phyloP scores from a whole-genome alignment of 2,329 filamentous ascomycete species.

The Botrytis deweyae region DNA sequence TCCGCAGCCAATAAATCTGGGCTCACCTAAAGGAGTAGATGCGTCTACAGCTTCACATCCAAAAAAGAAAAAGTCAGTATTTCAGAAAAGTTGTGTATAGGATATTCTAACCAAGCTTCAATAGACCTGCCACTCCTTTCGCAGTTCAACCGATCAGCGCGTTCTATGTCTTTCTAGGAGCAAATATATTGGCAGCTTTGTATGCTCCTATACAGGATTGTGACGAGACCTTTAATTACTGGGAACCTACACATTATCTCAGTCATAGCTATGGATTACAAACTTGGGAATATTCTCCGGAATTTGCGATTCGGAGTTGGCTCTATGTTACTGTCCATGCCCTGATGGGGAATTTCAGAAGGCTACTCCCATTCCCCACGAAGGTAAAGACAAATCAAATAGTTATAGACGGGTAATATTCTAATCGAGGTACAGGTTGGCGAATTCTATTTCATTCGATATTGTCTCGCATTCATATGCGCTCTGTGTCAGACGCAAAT shows the following conservation, averaged over 20 bases:
- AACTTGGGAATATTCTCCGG: conserved; percentile 98
- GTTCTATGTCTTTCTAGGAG: conserved; percentile 76
- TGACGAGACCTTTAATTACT: conserved; percentile 99
- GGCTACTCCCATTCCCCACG: conserved; percentile 59
- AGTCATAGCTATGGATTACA: conserved; percentile 90
- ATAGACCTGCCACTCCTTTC: conserved; percentile 51
- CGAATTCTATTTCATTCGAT: conserved; percentile 87
- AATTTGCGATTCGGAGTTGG: conserved; percentile 95
- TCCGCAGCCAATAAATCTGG: not conserved
- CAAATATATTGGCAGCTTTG: conserved; percentile 72
- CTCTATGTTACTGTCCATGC: conserved; percentile 83
- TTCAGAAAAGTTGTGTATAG: not conserved
- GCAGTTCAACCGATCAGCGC: conserved; percentile 69
- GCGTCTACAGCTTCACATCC: conserved; percentile 23
- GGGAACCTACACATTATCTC: conserved; percentile 95
- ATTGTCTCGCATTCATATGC: conserved; percentile 71
- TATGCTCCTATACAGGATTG: conserved; percentile 95
- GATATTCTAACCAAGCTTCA: conserved; percentile 21
- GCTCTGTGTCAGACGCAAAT: conserved; percentile 79
- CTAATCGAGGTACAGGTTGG: conserved; percentile 45
- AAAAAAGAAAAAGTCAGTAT: conserved; percentile 33
- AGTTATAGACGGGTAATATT: not conserved
- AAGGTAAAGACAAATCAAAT: conserved; percentile 47
- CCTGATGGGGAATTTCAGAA: conserved; percentile 63
- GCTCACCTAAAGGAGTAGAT: conserved; percentile 2